Evolutionary conservation across 2,329 filamentous ascomycete genomes (phyloP).

Genomic region (Phyllosticta citribraziliensis): DNA sequence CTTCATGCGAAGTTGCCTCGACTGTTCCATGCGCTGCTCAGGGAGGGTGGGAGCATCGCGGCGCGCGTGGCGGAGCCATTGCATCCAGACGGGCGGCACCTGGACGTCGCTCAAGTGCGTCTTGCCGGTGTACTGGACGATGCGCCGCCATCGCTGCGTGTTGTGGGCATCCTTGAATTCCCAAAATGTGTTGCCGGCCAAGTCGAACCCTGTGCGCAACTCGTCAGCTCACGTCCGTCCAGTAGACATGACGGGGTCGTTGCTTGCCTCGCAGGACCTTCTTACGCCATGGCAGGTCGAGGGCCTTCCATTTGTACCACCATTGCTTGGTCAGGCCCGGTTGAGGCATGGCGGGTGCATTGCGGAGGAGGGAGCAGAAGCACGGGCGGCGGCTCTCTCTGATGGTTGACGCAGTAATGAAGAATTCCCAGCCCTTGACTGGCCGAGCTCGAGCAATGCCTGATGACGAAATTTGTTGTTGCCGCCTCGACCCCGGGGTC

Average conservation of each 20-base stretch:
- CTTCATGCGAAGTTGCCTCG: constrained; percentile 49
- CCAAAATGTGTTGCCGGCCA: constrained; percentile 57
- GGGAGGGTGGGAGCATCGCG: constrained; percentile 44
- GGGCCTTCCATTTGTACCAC: constrained; percentile 55
- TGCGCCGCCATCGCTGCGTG: constrained; percentile 44
- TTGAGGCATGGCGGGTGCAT: constrained; percentile 8
- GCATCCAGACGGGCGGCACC: constrained; percentile 53
- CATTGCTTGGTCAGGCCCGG: constrained; percentile 30
- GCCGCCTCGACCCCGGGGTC: not conserved
- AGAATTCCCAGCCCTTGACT: not conserved
- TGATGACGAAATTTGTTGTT: not conserved
- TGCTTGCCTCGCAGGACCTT: constrained; percentile 47
- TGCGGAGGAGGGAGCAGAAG: not conserved
- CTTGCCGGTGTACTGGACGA: constrained; percentile 45
- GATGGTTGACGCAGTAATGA: constrained; percentile 1
- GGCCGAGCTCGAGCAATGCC: constrained; percentile 2
- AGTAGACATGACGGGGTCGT: not conserved
- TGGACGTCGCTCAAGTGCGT: constrained; percentile 51
- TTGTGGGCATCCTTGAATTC: constrained; percentile 53
- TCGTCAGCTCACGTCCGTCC: not conserved
- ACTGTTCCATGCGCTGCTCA: constrained; percentile 49
- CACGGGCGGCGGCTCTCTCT: constrained; percentile 3
- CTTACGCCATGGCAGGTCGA: constrained; percentile 52
- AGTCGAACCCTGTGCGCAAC: constrained; percentile 42
- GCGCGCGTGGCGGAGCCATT: constrained; percentile 57